Evolutionary conservation across 129 eudicot genomes (phyloP), one percentile per base, ranked within the genome.

Genomic region (Flaveria ramosissima): DNA sequence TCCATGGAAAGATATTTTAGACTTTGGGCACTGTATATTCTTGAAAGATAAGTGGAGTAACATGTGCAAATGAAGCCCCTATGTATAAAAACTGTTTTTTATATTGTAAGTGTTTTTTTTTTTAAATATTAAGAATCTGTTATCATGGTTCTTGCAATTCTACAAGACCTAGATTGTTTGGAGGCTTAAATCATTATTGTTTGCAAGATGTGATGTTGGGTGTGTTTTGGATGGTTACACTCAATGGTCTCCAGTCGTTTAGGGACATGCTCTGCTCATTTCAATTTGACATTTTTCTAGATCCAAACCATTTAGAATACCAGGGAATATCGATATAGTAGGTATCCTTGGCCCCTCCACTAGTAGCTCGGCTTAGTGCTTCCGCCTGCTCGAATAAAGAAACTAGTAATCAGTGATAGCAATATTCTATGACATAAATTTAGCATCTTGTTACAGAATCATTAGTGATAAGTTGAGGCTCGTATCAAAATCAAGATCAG

Each of bases 31-130:
- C 45, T 76, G 68, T 30, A 86, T 81, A 19, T 92, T 92, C 62
- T 84, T 92, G 43, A 89, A 92, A 83, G 96, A 92, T 79, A 92
- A 92, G 77, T 92, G 96, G 97, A 85, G 97, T 75, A 92, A 92
- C 74, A 76, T 92, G 7, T 63, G 88, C 81, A 88, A 85, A 82
- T 76, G 80, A 87, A 80, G 69, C 64, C 52, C 78, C 3, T 14
- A 67, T 63, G 53, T 16, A 16, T 57, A 75, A 59, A 68, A 60
- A 57, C 26, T 45, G 9, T 32, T 21, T 67, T 46, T 27, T 27
- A 27, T 27, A 27, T 27, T 27, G 19, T 50, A 43, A 43, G 48
- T 43, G 48, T 12, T 63, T 30, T 9, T 16, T n/a, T 16, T 0
- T 4, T 6, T n/a, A 1, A 20, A 57, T 2, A 57, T 27, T 57